Conservation (phyloP, 345 rosid genomes). For the Pistacia integerrima region DNA sequence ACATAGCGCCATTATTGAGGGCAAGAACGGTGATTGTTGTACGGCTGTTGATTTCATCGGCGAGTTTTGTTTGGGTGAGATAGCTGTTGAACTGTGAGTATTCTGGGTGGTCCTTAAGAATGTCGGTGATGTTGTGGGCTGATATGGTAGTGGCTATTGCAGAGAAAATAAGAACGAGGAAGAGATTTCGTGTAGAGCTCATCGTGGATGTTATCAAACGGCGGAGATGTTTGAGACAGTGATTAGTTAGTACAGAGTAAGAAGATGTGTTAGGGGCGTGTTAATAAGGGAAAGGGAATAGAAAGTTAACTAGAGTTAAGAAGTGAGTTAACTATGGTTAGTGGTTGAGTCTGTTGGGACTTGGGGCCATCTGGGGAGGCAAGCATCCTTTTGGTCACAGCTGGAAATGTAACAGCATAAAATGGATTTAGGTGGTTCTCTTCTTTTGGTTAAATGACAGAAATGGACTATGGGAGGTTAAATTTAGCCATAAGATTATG, state of each 20-base stretch:
- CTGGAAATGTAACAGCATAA: slow-evolving; percentile 34
- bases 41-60: slow-evolving; percentile 92
- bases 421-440: background rate
- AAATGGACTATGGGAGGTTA: background rate
- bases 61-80: slow-evolving; percentile 72
- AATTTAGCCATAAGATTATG: background rate
- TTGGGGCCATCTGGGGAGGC: slow-evolving; percentile 47
- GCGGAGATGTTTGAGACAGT: background rate
- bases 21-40: slow-evolving; percentile 73
- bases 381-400: slow-evolving; percentile 38
- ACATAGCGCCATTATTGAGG: slow-evolving; percentile 81
- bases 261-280: background rate
- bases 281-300: background rate
- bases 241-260: background rate
- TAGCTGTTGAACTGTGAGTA: slow-evolving; percentile 77
- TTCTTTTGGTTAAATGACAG: slow-evolving; percentile 27
- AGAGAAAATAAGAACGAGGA: slow-evolving; percentile 37
- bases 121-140: slow-evolving; percentile 77
- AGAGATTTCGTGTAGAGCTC: slow-evolving; percentile 33
- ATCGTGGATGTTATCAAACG: slow-evolving; percentile 25
- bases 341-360: slow-evolving; percentile 22
- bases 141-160: slow-evolving; percentile 26
- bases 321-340: slow-evolving; percentile 28
- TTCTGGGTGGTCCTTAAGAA: slow-evolving; percentile 63
- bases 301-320: slow-evolving; percentile 25